Evolutionary conservation across 164 flowering plant genomes (phyloP).

Genomic region (Vitis riparia): DNA sequence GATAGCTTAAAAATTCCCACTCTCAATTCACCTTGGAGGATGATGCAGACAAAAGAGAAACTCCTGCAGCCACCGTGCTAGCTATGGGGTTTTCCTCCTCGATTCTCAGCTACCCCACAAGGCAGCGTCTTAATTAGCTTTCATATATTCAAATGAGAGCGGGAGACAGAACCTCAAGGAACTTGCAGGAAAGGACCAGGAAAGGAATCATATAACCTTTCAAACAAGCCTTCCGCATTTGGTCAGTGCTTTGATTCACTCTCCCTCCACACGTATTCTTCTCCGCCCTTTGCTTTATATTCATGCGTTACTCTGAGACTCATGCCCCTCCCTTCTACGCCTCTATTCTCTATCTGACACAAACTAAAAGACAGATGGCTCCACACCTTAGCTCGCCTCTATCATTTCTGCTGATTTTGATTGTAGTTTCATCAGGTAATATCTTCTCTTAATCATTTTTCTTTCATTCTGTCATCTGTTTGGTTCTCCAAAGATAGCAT

Average conservation of each 20-base stretch:
- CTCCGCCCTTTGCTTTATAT: constrained; percentile 14
- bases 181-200: constrained; percentile 28
- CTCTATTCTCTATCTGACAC: background rate
- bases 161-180: constrained; percentile 19
- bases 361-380: constrained; percentile 17
- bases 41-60: too few species aligned
- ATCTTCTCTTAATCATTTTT: background rate
- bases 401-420: constrained; percentile 6
- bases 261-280: constrained; percentile 36
- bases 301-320: too few species aligned
- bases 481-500: too few species aligned
- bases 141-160: background rate
- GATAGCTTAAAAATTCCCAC: too few species aligned
- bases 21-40: too few species aligned
- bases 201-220: constrained; percentile 22
- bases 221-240: constrained; percentile 10
- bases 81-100: too few species aligned
- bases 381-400: background rate
- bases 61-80: too few species aligned
- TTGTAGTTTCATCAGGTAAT: constrained; percentile 21
- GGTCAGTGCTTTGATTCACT: background rate
- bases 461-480: background rate
- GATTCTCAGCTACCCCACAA: too few species aligned
- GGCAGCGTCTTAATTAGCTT: too few species aligned
- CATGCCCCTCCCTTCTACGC: background rate